phyloP scores from a whole-genome alignment of 2,329 filamentous ascomycete genomes.

The Hyphodiscus sp. region DNA sequence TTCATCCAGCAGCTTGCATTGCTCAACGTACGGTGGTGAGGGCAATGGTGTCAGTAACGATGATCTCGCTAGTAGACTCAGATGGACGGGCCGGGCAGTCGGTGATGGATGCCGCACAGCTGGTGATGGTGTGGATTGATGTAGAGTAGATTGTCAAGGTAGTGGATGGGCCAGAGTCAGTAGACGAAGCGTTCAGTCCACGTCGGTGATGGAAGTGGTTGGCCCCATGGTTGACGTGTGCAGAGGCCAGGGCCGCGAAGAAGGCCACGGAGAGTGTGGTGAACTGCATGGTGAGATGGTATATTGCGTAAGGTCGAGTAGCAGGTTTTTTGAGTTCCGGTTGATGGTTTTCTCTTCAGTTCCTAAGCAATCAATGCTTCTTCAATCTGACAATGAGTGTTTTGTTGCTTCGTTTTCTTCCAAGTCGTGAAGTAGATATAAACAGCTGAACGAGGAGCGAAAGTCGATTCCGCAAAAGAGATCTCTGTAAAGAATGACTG shows the following conservation, averaged over 20 bases:
- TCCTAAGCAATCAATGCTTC: constrained; percentile 25
- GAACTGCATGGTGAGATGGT: constrained; percentile 26
- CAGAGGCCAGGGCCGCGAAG: constrained; percentile 30
- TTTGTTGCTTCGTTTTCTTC: constrained; percentile 1
- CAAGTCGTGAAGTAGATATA: constrained; percentile 9
- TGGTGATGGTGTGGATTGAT: constrained; percentile 32
- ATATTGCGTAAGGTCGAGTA: constrained; percentile 4
- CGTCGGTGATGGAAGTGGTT: constrained; percentile 26
- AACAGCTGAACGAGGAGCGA: constrained; percentile 24
- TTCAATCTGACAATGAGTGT: constrained; percentile 1
- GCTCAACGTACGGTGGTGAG: constrained; percentile 33
- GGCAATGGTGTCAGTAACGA: constrained; percentile 36
- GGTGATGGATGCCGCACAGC: constrained; percentile 35
- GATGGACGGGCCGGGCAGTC: constrained; percentile 33
- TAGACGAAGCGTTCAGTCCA: constrained; percentile 16
- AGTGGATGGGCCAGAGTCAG: constrained; percentile 23
- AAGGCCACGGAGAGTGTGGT: constrained; percentile 22
- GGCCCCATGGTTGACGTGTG: constrained; percentile 17
- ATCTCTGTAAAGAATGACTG: constrained; percentile 29
- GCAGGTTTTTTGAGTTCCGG: constrained; percentile 5
- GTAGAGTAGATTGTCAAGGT: constrained; percentile 36
- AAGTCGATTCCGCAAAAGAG: constrained; percentile 29
- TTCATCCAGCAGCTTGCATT: neutral
- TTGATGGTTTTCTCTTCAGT: constrained; percentile 6
- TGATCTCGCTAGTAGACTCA: constrained; percentile 13